Percentiles rank a stretch among this genome's conserved stretches.
Evolutionary conservation across 805 yeast species (phyloP).

Genomic region (Schwanniomyces occidentalis): DNA sequence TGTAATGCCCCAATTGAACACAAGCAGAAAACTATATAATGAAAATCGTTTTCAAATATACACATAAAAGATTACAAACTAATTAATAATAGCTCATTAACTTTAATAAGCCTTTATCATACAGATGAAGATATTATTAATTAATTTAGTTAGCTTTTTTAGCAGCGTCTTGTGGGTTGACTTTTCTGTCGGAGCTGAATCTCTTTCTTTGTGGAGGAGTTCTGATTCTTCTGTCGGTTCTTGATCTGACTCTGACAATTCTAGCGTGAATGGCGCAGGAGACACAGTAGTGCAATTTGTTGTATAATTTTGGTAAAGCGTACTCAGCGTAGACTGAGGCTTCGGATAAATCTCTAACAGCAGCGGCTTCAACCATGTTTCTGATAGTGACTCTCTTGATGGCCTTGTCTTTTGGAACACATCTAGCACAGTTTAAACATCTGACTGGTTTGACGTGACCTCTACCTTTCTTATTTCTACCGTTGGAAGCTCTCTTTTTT

Average conservation of each 20-base stretch:
- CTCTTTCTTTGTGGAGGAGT: constrained; percentile 99
- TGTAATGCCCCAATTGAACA: no score
- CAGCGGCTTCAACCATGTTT: constrained; percentile 99
- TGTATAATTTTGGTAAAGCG: constrained; percentile 99
- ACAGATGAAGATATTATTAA: constrained; percentile 5
- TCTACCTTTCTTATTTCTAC: constrained; percentile 99
- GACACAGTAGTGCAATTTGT: constrained; percentile 99
- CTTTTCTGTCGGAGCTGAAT: constrained; percentile 94
- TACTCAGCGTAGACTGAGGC: constrained; percentile 99
- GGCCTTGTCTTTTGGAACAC: constrained; percentile 99
- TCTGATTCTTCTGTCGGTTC: constrained; percentile 98
- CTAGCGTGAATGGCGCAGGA: constrained; percentile 99
- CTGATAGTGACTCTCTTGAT: constrained; percentile 99
- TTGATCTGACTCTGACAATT: constrained; percentile 99
- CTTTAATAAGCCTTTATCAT: constrained; percentile 4
- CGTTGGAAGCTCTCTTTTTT: constrained; percentile 99
- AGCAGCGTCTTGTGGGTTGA: constrained; percentile 97
- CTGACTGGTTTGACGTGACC: constrained; percentile 99
- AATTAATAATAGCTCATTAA: no score
- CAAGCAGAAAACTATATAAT: constrained; percentile 4
- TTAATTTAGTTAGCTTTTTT: constrained; percentile 62
- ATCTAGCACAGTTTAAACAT: constrained; percentile 99
- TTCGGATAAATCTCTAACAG: constrained; percentile 99
- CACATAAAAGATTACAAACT: constrained; percentile 6
- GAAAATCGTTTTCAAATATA: constrained; percentile 5